Evolutionary conservation across 495 filamentous ascomycete species (phyloP), one percentile per base, ranked within the genome.

Genomic region (Penicillium taxi): DNA sequence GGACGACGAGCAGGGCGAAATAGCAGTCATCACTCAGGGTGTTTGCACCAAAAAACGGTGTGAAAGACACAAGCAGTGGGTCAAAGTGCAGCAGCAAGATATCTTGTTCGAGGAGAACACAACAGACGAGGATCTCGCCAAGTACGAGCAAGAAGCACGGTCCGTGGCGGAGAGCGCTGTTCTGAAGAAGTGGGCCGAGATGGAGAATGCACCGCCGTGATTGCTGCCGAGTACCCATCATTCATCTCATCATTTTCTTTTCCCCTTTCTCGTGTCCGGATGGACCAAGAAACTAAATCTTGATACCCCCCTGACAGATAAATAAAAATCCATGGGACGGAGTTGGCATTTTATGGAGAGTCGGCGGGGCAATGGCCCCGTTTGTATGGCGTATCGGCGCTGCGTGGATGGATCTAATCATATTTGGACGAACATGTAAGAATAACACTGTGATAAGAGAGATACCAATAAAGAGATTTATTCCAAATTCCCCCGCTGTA

Each of bases 11-110:
- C 42, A 59, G 9, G 47, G 59, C 15, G 49, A 55, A 18, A 41
- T 57, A 0, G 45, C 57, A 12, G 58, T 53, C 17, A 39, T 66
- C 7, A 61, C 61, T 12, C 58, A 55, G 11, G 69, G 68, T n/a
- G 56, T 72, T n/a, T 74, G 70, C 42, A 61, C 54, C 6, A 71
- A 70, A 52, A 72, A 72, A 37, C 61, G 69, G 4, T 74, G 70
- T 36, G 69, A 73, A 44, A 42, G 69, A 35, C 70, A 74, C 39
- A 66, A 66, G 32, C 61, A 68, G 26, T 74, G 70, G 70, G 44
- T 64, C 27, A 74, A 70, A 41, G 55, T 71, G 7, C 66, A 72
- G 34, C 67, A 72, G 42, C 66, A 72, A 25, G 69, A 74, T 15
- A 61, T 61, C 18, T 33, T 53, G 12, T 73, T 74, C 21, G 69